These are phyloP conservation scores for Aspergillus bertholletiae DNA, from an alignment of 495 filamentous ascomycete species.

Conservation along the genomic window DNA sequence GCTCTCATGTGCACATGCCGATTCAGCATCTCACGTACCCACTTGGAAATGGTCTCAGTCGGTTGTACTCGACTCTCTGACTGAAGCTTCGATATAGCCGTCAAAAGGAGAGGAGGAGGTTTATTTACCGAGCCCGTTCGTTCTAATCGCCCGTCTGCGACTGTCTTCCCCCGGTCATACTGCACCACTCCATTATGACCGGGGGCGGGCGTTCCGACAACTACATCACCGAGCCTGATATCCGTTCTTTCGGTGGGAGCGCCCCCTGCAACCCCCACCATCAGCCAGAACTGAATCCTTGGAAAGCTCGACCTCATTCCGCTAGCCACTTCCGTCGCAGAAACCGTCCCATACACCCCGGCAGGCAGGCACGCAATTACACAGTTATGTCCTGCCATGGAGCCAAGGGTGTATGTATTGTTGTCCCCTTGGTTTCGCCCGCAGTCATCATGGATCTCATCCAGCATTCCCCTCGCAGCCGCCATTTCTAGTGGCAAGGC, in stretches of 20 bases:
- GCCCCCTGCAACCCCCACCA: not conserved
- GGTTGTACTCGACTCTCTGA: not conserved
- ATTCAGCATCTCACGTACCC: not conserved
- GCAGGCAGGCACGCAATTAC: not conserved
- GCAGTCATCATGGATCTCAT: not conserved
- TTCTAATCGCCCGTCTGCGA: not conserved
- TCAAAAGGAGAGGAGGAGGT: not conserved
- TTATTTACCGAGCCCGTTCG: not conserved
- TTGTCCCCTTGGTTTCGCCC: not conserved
- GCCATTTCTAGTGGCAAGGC: not conserved
- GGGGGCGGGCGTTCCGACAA: not conserved
- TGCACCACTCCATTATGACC: not conserved
- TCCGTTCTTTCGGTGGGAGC: not conserved
- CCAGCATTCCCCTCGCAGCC: not conserved
- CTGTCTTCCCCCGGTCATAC: conserved; percentile 2
- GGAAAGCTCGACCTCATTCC: not conserved
- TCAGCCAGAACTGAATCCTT: not conserved
- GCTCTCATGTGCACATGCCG: not conserved
- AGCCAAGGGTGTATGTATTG: not conserved
- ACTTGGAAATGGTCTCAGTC: not conserved
- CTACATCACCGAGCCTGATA: conserved; percentile 1
- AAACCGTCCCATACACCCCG: conserved; percentile 1
- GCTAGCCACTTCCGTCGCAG: not conserved
- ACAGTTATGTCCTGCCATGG: not conserved
- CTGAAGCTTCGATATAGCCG: not conserved